phyloP scores from a whole-genome alignment of 2,329 filamentous ascomycete species.

The Apiospora koreana region DNA sequence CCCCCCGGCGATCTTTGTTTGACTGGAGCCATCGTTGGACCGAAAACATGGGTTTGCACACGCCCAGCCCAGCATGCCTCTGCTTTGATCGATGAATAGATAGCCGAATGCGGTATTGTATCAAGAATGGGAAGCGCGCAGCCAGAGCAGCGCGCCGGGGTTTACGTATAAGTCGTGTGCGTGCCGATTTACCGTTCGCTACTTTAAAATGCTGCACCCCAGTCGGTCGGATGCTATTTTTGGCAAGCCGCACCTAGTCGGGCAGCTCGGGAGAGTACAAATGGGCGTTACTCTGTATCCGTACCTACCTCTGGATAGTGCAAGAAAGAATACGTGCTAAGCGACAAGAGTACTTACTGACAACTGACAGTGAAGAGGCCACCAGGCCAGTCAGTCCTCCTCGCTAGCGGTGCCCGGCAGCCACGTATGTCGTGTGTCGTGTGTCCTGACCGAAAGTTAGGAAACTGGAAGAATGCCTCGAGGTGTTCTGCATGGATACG shows the following conservation, averaged over 20 bases:
- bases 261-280: conserved; percentile 3
- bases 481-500: not conserved
- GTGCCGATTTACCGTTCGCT: conserved; percentile 1
- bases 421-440: not conserved
- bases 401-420: not conserved
- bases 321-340: too few relatives aligned
- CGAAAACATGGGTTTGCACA: not conserved
- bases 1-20: not conserved
- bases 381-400: not conserved
- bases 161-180: not conserved
- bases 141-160: not conserved
- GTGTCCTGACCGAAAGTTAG: not conserved
- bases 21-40: not conserved
- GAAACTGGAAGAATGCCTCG: not conserved
- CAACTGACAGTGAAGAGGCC: too few relatives aligned
- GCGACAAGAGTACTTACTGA: too few relatives aligned
- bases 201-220: not conserved
- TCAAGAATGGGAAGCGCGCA: not conserved
- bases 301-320: not conserved
- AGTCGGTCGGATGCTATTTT: conserved; percentile 5
- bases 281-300: not conserved
- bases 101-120: not conserved
- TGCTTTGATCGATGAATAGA: not conserved
- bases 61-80: not conserved
- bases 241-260: conserved; percentile 1